A percentile compares a stretch with the other conserved stretches of the same genome.
Evolutionary conservation across 1,284 basidiomycete genomes (phyloP).

Genomic region (Ceratobasidium sp.): DNA sequence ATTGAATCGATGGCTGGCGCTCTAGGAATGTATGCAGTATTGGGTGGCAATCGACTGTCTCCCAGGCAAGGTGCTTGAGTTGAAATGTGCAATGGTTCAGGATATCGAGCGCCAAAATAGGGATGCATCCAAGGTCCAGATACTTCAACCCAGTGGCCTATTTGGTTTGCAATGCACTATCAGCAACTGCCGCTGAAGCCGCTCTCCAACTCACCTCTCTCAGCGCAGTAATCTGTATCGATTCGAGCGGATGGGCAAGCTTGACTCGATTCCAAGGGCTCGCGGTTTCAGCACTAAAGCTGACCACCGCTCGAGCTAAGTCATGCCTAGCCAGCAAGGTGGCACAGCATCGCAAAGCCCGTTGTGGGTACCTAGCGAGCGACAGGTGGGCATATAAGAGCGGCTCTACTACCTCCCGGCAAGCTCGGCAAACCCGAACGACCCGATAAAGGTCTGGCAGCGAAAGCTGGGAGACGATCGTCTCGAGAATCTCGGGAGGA

Average conservation of each 20-base stretch:
- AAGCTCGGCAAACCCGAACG: slow-evolving; percentile 25
- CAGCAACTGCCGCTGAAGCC: neutral
- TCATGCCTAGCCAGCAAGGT: slow-evolving; percentile 26
- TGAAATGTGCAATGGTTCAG: slow-evolving; percentile 38
- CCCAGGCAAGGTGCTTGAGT: slow-evolving; percentile 25
- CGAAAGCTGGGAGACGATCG: slow-evolving; percentile 11
- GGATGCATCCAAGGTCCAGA: slow-evolving; percentile 34
- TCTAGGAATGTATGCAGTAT: slow-evolving; percentile 36
- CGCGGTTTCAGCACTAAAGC: slow-evolving; percentile 37
- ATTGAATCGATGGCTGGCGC: slow-evolving; percentile 29
- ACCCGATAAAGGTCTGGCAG: slow-evolving; percentile 28
- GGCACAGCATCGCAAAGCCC: slow-evolving; percentile 29
- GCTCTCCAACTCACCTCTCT: slow-evolving; percentile 17
- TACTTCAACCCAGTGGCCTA: slow-evolving; percentile 24
- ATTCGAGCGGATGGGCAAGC: slow-evolving; percentile 36
- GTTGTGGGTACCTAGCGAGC: slow-evolving; percentile 14
- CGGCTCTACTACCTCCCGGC: slow-evolving; percentile 33
- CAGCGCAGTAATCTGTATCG: slow-evolving; percentile 29
- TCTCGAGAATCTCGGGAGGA: slow-evolving; percentile 24
- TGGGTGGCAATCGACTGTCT: slow-evolving; percentile 36
- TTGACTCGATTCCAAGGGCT: slow-evolving; percentile 33
- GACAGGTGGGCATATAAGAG: slow-evolving; percentile 16
- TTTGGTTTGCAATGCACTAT: neutral
- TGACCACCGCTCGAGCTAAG: slow-evolving; percentile 25
- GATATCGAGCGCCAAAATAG: slow-evolving; percentile 32